Conservation (phyloP, 2,329 filamentous ascomycete genomes). For the Coniella lustricola region DNA sequence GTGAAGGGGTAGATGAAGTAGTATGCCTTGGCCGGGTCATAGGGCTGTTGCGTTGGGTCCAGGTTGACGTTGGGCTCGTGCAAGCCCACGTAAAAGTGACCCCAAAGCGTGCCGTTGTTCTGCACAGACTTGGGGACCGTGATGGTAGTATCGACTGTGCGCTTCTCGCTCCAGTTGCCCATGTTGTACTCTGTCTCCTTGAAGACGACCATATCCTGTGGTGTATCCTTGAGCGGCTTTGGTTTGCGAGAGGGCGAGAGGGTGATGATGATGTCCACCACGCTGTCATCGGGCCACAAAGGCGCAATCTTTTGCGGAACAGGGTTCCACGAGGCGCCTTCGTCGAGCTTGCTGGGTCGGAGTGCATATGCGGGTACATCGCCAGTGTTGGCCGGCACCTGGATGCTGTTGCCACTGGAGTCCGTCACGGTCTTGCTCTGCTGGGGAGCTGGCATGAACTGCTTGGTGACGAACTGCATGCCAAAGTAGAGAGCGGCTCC, state of each 20-base stretch:
- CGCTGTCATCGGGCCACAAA: constrained; percentile 76
- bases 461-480: constrained; percentile 51
- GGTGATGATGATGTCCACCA: constrained; percentile 78
- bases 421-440: constrained; percentile 41
- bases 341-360: constrained; percentile 53
- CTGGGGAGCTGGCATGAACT: constrained; percentile 42
- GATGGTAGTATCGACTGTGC: constrained; percentile 71
- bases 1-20: constrained; percentile 82
- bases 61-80: constrained; percentile 55
- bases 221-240: constrained; percentile 57
- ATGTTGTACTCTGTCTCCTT: constrained; percentile 74
- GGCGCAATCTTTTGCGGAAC: constrained; percentile 70
- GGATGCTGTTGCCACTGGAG: constrained; percentile 45
- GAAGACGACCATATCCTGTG: constrained; percentile 64
- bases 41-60: constrained; percentile 66
- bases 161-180: constrained; percentile 71
- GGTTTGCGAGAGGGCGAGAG: constrained; percentile 69
- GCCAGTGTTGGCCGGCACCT: constrained; percentile 46
- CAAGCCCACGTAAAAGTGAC: constrained; percentile 84
- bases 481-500: constrained; percentile 51
- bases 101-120: constrained; percentile 89
- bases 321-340: constrained; percentile 55
- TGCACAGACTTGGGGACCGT: constrained; percentile 72
- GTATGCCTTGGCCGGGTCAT: constrained; percentile 69
- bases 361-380: constrained; percentile 58